Base-by-base conservation (phyloP, 2,329 filamentous ascomycete genomes). In the Venturia carpophila region DNA sequence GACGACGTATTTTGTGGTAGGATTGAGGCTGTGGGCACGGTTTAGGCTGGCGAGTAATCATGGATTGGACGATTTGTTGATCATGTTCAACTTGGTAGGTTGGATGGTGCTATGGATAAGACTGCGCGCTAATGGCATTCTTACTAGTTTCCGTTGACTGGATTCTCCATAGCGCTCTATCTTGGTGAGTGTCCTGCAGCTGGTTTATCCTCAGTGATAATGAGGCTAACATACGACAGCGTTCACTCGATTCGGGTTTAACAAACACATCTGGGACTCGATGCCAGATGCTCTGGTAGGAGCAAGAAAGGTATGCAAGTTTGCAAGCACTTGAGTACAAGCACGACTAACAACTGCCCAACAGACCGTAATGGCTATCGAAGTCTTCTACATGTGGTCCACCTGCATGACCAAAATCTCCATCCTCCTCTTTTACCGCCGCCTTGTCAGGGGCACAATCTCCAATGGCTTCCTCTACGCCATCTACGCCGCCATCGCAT, bases 61-160 rank as follows among this genome's bases (percentile, higher is more conserved):
- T 11, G 69, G 69, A 1, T 10, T 67, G 24, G 69, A 70, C 65
- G 69, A 70, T 45, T 66, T 67, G 64, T 60, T 69, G 5, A 68
- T 70, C n/a, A 65, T 70, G 47, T 62, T 67, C 24, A 64, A 67
- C 9, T 67, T 69, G 69, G 67, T 80, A 69, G 13, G 39, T 39
- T 42, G n/a, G 17, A 21, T 21, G 15, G 39, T 6, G 19, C 24
- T 39, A 5, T n/a, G 17, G 47, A 30, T 2, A 60, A 9, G 21
- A 39, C 19, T 39, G 13, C 21, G 21, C 13, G 30, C 56, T 39
- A 19, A 30, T 24, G 34, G 21, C n/a, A 41, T 11, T 27, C 39
- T 13, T 34, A 34, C 30, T 65, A 61, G 62, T 68, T 68, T 17
- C 69, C 68, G 9, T 63, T 55, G 49, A 69, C 67, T 13, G 52